Evolutionary conservation across 768 basidiomycete species (phyloP).

Genomic region (Tulasnella calospora): DNA sequence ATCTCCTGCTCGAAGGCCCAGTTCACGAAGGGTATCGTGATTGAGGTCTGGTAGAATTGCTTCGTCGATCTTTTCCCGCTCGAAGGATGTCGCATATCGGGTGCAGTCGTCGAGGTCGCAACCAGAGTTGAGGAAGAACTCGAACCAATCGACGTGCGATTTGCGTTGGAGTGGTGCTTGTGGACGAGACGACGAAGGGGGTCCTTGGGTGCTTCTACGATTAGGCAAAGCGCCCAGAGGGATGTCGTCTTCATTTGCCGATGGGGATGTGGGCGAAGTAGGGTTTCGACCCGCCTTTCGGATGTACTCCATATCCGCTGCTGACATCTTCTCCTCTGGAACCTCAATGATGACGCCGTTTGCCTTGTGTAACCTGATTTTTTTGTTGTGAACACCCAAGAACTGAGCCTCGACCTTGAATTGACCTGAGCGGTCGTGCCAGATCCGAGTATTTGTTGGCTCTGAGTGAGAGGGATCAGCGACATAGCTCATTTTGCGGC

Average conservation of each 20-base stretch:
- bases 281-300: conserved; percentile 51
- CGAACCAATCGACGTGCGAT: conserved; percentile 88
- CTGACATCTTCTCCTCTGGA: conserved; percentile 95
- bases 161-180: conserved; percentile 46
- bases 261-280: conserved; percentile 24
- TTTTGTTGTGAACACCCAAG: conserved; percentile 78
- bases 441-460: conserved; percentile 64
- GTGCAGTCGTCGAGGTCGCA: conserved; percentile 97
- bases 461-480: conserved; percentile 30
- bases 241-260: conserved; percentile 68
- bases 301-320: conserved; percentile 79
- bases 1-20: conserved; percentile 93
- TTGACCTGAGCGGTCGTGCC: conserved; percentile 95
- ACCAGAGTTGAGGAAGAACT: conserved; percentile 93
- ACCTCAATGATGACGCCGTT: conserved; percentile 99
- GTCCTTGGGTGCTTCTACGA: conserved; percentile 20
- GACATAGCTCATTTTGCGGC: not conserved
- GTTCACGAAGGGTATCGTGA: conserved; percentile 76
- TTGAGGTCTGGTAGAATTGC: conserved; percentile 83
- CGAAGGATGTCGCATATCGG: conserved; percentile 84
- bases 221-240: conserved; percentile 51
- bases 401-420: conserved; percentile 98
- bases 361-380: conserved; percentile 89
- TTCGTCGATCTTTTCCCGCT: conserved; percentile 93
- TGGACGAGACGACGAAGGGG: conserved; percentile 24